Evolutionary conservation across 805 yeast species (phyloP), one percentile per base, ranked within the genome.

Genomic region (Schwanniomyces yamadae): DNA sequence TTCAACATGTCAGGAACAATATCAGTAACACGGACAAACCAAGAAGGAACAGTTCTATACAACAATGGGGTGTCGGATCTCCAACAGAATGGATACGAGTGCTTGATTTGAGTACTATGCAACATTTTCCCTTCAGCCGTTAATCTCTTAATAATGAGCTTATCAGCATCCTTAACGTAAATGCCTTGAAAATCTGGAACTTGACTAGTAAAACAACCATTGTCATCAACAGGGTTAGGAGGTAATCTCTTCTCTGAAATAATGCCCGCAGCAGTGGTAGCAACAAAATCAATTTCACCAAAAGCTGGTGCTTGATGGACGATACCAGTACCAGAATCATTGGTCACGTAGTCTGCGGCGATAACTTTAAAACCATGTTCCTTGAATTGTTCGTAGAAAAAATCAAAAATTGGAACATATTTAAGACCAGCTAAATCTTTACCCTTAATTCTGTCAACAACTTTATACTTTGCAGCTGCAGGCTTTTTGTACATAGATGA

Each of bases 81-180:
- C 99, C 99, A 93, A 73, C 99, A 93, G 84, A 93, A 93, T 54
- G 99, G 99, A 66, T 93, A 93, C 63, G 95, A 84, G 75, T 93
- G 99, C 69, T 82, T 81, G 49, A 90, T 75, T 73, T 93, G 98
- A 28, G 87, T 71, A 39, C 81, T 83, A 28, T 80, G 76, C 46
- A 93, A 71, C 23, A 93, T 49, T 48, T 82, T 77, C 34, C 95
- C 98, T 25, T 71, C 62, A 35, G 79, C 85, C 41, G 93, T 85
- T 59, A 93, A 73, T 46, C 77, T 68, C 66, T 88, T 90, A 63
- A 93, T 88, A 59, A 93, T 91, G 54, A 78, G 75, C 52, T 88
- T 81, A 66, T 93, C 99, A 31, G 98, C 97, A 55, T 88, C 96
- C 71, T 93, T 93, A 48, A 93, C 97, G 56, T 91, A 89, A 29